Conservation (phyloP, 1,139 yeast genomes). For the Suhomyces choctaworum region DNA sequence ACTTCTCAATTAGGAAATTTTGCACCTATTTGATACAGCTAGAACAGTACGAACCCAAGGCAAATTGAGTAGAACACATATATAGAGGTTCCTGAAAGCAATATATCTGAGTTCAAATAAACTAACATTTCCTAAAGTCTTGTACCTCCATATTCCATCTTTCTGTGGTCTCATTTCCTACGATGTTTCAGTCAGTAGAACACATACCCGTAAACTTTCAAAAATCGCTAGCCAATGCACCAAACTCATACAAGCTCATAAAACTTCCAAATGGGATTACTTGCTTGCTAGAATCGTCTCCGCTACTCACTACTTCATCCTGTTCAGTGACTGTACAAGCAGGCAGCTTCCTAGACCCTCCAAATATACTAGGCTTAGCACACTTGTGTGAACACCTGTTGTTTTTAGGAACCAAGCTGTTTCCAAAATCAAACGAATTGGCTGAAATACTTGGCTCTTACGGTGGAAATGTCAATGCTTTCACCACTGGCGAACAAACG, state of each 20-base stretch:
- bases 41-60: no score
- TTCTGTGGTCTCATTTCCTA: no score
- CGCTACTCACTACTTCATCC: conserved; percentile 48
- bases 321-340: conserved; percentile 52
- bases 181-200: conserved; percentile 1
- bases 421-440: conserved; percentile 49
- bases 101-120: no score
- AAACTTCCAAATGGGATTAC: conserved; percentile 54
- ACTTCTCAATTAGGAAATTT: not conserved
- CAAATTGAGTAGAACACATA: no score
- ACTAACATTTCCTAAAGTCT: no score
- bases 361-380: conserved; percentile 58
- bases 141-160: no score
- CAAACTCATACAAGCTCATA: conserved; percentile 44
- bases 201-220: not conserved
- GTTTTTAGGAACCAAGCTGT: conserved; percentile 56
- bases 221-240: conserved; percentile 33
- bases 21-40: conserved; percentile 22
- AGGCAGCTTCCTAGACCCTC: conserved; percentile 67
- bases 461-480: conserved; percentile 66
- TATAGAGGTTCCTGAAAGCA: no score
- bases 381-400: conserved; percentile 75
- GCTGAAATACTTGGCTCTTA: conserved; percentile 41
- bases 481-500: conserved; percentile 65
- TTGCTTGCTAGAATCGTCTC: conserved; percentile 57